phyloP scores from a whole-genome alignment of 2,329 filamentous ascomycete species.

The Pyricularia sp. region DNA sequence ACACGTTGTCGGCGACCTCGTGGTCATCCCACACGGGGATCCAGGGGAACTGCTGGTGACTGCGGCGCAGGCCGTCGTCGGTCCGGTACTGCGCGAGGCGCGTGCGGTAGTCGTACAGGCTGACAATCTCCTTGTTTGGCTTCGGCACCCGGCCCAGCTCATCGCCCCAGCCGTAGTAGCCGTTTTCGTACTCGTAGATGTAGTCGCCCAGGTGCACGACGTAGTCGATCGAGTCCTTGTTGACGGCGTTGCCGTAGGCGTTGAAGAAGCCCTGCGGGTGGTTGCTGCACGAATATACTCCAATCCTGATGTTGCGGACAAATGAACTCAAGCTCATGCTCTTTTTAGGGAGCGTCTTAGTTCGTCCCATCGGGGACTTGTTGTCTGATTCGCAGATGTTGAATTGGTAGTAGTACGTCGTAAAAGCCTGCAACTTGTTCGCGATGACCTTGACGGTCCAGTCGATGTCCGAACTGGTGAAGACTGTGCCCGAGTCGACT shows the following conservation, averaged over 20 bases:
- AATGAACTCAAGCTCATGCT: conserved; percentile 36
- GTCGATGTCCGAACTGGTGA: conserved; percentile 65
- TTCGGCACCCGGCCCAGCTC: conserved; percentile 41
- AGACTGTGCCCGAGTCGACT: conserved; percentile 49
- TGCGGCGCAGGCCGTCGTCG: conserved; percentile 48
- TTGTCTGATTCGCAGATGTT: conserved; percentile 54
- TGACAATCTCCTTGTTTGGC: conserved; percentile 40
- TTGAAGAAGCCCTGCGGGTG: conserved; percentile 52
- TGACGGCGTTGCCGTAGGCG: conserved; percentile 46
- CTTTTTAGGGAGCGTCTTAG: conserved; percentile 56
- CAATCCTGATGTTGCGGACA: conserved; percentile 46
- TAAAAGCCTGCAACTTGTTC: conserved; percentile 50
- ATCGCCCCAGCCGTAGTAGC: conserved; percentile 39
- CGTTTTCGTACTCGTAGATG: conserved; percentile 53
- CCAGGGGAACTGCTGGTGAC: conserved; percentile 49
- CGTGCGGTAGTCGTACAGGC: conserved; percentile 50
- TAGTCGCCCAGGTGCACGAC: conserved; percentile 51
- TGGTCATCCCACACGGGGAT: conserved; percentile 58
- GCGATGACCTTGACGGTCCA: conserved; percentile 70
- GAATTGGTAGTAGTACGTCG: conserved; percentile 62
- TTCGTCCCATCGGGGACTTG: conserved; percentile 53
- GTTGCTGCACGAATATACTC: conserved; percentile 64
- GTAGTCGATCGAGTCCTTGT: conserved; percentile 51
- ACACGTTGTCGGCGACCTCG: conserved; percentile 57
- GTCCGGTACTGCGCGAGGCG: conserved; percentile 49